phyloP scores from a whole-genome alignment of 1,284 basidiomycete species.

The Macrocybe sp. region DNA sequence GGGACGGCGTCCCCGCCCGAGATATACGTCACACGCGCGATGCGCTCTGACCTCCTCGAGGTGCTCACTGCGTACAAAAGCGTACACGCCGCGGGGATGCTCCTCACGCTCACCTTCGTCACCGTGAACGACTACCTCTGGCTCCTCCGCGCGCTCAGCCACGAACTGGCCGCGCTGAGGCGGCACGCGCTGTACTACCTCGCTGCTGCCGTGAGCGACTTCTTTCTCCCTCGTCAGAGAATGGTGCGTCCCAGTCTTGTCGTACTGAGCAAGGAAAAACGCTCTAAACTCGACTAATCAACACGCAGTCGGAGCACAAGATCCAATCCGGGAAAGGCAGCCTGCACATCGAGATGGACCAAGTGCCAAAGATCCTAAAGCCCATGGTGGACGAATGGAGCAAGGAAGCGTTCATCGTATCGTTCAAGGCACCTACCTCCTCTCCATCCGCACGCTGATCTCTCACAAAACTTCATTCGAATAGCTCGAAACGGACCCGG shows the following conservation, averaged over 20 bases:
- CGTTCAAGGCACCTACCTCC: constrained; percentile 79
- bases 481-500: constrained; percentile 89
- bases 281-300: background rate
- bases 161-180: constrained; percentile 64
- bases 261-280: background rate
- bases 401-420: constrained; percentile 82
- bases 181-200: constrained; percentile 89
- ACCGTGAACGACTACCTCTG: constrained; percentile 97
- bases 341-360: constrained; percentile 95
- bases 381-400: constrained; percentile 94
- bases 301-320: constrained; percentile 86
- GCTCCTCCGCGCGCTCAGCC: constrained; percentile 79
- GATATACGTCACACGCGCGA: constrained; percentile 64
- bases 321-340: constrained; percentile 96
- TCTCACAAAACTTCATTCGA: background rate
- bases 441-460: background rate
- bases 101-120: constrained; percentile 88
- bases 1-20: constrained; percentile 22
- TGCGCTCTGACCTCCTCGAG: constrained; percentile 63
- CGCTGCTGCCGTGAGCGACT: constrained; percentile 96
- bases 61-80: constrained; percentile 82
- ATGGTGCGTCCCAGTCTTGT: constrained; percentile 53
- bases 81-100: constrained; percentile 66
- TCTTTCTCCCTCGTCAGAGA: constrained; percentile 89
- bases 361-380: constrained; percentile 94